These are phyloP conservation scores for Pseudogymnoascus sp. DNA, from an alignment of 2,329 filamentous ascomycete species.

Conservation along the genomic window DNA sequence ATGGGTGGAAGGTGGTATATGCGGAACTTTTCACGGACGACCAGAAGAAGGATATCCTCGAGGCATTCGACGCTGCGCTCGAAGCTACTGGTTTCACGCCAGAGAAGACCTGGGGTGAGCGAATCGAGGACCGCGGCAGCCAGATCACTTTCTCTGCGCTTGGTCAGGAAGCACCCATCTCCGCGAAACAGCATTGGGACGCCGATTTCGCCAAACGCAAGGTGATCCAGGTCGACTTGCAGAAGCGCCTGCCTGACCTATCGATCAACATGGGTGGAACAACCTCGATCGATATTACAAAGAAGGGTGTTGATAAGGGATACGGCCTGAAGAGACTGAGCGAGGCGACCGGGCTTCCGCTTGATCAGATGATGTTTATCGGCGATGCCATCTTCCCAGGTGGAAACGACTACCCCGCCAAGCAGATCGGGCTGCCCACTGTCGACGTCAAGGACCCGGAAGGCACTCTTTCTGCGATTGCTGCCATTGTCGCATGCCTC, in stretches of 20 bases:
- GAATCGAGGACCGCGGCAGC: constrained; percentile 35
- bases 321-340: constrained; percentile 13
- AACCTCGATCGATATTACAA: constrained; percentile 34
- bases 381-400: constrained; percentile 34
- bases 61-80: constrained; percentile 30
- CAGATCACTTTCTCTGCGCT: constrained; percentile 36
- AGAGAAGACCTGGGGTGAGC: constrained; percentile 32
- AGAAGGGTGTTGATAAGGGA: constrained; percentile 32
- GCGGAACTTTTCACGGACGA: constrained; percentile 32
- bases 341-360: constrained; percentile 22
- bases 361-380: constrained; percentile 34
- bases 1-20: constrained; percentile 28
- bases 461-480: neutral
- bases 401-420: constrained; percentile 33
- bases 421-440: constrained; percentile 24
- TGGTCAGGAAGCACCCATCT: constrained; percentile 32
- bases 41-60: constrained; percentile 26
- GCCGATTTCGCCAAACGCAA: constrained; percentile 33
- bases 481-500: neutral
- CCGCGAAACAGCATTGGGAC: constrained; percentile 32
- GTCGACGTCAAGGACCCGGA: neutral
- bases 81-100: constrained; percentile 32
- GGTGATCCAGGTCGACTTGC: constrained; percentile 32
- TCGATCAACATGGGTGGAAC: constrained; percentile 36
- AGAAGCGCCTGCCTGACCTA: constrained; percentile 28